These are phyloP conservation scores for Botrytis byssoidea DNA, from an alignment of 2,329 filamentous ascomycete species.

Conservation along the genomic window DNA sequence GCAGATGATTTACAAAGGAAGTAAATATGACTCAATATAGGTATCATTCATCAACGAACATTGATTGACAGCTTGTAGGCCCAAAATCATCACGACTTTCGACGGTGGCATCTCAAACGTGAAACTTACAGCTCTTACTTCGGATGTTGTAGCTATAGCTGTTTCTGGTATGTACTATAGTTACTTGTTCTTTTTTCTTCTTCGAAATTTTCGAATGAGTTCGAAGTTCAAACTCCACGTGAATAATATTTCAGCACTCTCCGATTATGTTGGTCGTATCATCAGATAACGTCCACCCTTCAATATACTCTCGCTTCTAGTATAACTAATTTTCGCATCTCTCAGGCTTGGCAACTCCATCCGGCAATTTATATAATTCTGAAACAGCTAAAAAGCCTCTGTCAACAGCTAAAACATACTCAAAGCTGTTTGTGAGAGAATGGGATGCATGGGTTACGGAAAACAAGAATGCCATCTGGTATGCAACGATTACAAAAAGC, in stretches of 20 bases:
- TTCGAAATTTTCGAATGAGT: neutral
- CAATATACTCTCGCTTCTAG: neutral
- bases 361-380: slow-evolving; percentile 68
- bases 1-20: slow-evolving; percentile 31
- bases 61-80: slow-evolving; percentile 36
- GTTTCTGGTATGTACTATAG: slow-evolving; percentile 43
- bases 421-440: slow-evolving; percentile 73
- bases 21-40: slow-evolving; percentile 27
- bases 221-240: neutral
- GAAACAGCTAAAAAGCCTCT: slow-evolving; percentile 57
- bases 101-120: slow-evolving; percentile 57
- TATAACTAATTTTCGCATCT: neutral
- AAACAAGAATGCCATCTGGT: slow-evolving; percentile 71
- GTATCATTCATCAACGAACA: neutral
- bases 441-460: slow-evolving; percentile 76
- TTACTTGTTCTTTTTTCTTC: neutral
- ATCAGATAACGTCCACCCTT: too few relatives aligned
- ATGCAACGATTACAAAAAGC: slow-evolving; percentile 56
- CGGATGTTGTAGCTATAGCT: slow-evolving; percentile 53
- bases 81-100: slow-evolving; percentile 49
- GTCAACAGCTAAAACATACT: slow-evolving; percentile 69
- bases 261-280: neutral
- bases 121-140: slow-evolving; percentile 53
- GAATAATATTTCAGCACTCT: neutral
- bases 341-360: slow-evolving; percentile 60